phyloP scores from a whole-genome alignment of 129 eudicot genomes.

The Artemisia argyi region DNA sequence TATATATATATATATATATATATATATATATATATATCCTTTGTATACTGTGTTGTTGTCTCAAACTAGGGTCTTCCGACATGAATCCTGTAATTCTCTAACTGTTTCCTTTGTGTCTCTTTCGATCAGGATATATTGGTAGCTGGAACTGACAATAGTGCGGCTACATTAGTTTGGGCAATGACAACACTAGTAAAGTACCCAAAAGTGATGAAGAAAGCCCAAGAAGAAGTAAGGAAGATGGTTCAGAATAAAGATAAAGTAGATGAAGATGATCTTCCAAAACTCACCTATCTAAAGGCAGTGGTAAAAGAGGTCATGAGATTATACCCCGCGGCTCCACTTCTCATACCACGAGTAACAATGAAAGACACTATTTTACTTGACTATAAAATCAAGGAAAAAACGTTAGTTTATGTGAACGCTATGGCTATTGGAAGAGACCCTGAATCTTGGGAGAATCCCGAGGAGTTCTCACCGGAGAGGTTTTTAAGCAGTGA shows the following conservation, averaged over 20 bases:
- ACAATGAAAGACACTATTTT: slow-evolving; percentile 12
- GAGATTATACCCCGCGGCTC: slow-evolving; percentile 31
- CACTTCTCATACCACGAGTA: slow-evolving; percentile 33
- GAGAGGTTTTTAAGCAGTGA: slow-evolving; percentile 24
- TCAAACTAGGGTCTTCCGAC: background rate
- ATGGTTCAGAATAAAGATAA: slow-evolving; percentile 16
- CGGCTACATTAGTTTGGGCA: slow-evolving; percentile 31
- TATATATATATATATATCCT: too few species aligned
- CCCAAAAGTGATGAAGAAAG: slow-evolving; percentile 27
- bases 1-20: too few species aligned
- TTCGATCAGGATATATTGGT: slow-evolving; percentile 23
- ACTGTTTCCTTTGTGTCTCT: background rate
- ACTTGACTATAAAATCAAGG: slow-evolving; percentile 29
- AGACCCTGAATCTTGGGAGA: slow-evolving; percentile 28
- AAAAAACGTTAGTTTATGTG: slow-evolving; percentile 27
- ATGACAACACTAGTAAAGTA: slow-evolving; percentile 29
- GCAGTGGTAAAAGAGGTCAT: slow-evolving; percentile 35
- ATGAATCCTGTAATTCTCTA: background rate
- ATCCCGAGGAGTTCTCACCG: slow-evolving; percentile 25
- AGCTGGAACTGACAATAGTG: slow-evolving; percentile 34
- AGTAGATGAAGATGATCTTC: slow-evolving; percentile 33
- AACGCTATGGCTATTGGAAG: slow-evolving; percentile 34
- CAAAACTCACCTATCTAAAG: slow-evolving; percentile 28
- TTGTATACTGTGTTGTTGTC: background rate
- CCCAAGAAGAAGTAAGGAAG: slow-evolving; percentile 29